Evolutionary conservation across 176 grass and related monocot species (phyloP).

Genomic region (Rhynchospora breviuscula): DNA sequence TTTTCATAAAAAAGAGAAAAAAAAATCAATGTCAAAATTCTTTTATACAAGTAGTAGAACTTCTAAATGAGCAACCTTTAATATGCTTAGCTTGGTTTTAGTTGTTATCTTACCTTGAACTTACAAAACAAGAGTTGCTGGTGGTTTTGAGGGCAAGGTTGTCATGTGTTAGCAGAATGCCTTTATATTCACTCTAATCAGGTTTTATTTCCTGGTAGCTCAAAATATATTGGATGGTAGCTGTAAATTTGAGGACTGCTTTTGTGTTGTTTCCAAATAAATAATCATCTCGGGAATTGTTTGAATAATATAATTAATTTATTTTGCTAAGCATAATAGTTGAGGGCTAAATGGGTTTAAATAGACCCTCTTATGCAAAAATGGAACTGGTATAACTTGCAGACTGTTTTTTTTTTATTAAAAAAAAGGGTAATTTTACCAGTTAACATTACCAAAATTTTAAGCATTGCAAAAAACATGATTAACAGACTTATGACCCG

Average conservation of each 20-base stretch:
- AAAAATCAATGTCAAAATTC: background rate
- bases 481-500: constrained; percentile 34
- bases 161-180: background rate
- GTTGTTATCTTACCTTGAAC: background rate
- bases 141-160: background rate
- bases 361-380: background rate
- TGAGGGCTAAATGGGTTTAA: constrained; percentile 4
- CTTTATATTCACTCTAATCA: background rate
- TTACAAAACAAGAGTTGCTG: background rate
- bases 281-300: background rate
- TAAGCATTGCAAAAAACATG: constrained; percentile 28
- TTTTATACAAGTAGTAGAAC: background rate
- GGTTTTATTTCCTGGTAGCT: background rate
- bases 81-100: background rate
- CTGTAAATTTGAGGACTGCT: background rate
- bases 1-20: background rate
- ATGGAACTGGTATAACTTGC: background rate
- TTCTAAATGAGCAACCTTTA: background rate
- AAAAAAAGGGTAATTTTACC: background rate
- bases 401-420: background rate
- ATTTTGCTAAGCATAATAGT: background rate
- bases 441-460: constrained; percentile 1
- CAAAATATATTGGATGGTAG: background rate
- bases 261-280: too few relatives aligned
- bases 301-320: background rate